Conservation (phyloP, 805 yeast genomes). For the Metschnikowia lunata region DNA sequence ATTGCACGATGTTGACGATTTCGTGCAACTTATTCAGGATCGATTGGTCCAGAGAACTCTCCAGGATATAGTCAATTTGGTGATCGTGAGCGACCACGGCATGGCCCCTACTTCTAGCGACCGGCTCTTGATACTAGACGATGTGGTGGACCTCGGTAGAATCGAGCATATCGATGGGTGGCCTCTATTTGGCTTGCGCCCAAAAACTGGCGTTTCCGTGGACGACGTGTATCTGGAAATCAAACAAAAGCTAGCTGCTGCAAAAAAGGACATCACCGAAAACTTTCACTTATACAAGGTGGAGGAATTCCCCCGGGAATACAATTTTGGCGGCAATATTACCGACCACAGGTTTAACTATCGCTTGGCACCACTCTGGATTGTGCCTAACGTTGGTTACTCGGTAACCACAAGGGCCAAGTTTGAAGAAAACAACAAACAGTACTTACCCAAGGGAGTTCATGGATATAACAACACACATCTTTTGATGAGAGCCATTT, state of each 20-base stretch:
- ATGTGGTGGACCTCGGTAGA: conserved; percentile 49
- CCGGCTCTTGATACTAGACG: conserved; percentile 68
- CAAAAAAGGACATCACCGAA: conserved; percentile 19
- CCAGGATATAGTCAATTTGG: conserved; percentile 61
- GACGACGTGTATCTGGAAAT: conserved; percentile 48
- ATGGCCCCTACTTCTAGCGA: conserved; percentile 83
- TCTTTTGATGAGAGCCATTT: conserved; percentile 77
- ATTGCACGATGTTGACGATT: conserved; percentile 59
- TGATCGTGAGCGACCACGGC: conserved; percentile 88
- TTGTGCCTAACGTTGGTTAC: conserved; percentile 80
- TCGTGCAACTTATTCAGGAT: conserved; percentile 46
- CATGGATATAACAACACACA: conserved; percentile 83
- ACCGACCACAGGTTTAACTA: conserved; percentile 41
- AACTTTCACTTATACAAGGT: conserved; percentile 46
- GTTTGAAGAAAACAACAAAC: conserved; percentile 44
- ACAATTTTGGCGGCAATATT: conserved; percentile 49
- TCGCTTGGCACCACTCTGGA: conserved; percentile 81
- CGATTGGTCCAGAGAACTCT: conserved; percentile 55
- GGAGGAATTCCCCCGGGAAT: conserved; percentile 51
- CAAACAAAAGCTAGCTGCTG: conserved; percentile 22
- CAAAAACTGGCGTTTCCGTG: conserved; percentile 36
- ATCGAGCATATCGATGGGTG: conserved; percentile 72
- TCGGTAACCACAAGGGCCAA: conserved; percentile 59
- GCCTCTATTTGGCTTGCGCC: conserved; percentile 81
- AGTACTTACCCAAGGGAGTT: conserved; percentile 66